These are phyloP conservation scores for Clarireedia paspali DNA, from an alignment of 2,329 filamentous ascomycete species.

Conservation along the genomic window DNA sequence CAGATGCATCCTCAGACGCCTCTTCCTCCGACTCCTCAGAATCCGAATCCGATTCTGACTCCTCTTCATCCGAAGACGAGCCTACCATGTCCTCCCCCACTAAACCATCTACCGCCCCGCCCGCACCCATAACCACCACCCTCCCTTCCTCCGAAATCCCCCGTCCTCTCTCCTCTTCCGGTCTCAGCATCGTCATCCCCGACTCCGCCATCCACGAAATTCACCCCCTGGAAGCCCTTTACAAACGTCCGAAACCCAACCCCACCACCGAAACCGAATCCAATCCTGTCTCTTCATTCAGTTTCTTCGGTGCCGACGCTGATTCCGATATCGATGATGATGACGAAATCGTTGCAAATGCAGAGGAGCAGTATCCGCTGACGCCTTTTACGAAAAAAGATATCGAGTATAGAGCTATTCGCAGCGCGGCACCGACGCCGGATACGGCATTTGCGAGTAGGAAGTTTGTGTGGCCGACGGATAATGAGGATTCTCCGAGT, in stretches of 20 bases:
- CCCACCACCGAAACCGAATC: conserved; percentile 22
- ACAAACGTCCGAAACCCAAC: conserved; percentile 60
- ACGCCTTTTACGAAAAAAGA: conserved; percentile 81
- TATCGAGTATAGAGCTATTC: conserved; percentile 62
- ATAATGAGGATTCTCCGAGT: conserved; percentile 29
- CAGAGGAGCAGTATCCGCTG: conserved; percentile 49
- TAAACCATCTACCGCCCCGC: conserved; percentile 10
- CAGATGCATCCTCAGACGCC: background rate
- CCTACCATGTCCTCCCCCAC: conserved; percentile 10
- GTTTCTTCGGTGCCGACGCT: conserved; percentile 62
- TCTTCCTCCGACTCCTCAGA: background rate
- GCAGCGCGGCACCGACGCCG: conserved; percentile 89
- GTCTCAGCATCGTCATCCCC: conserved; percentile 43
- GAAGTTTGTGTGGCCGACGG: conserved; percentile 48
- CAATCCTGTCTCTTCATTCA: conserved; percentile 52
- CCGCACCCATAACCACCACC: background rate
- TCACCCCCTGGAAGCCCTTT: conserved; percentile 86
- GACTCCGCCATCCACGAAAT: conserved; percentile 41
- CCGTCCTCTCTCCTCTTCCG: conserved; percentile 36
- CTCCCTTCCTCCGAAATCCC: conserved; percentile 1
- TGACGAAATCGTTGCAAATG: conserved; percentile 30
- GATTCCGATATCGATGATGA: conserved; percentile 38
- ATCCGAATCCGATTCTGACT: conserved; percentile 20
- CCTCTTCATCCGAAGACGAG: conserved; percentile 1
- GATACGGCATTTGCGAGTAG: conserved; percentile 76